A percentile compares a stretch with the other conserved stretches of the same genome.
These are phyloP conservation scores for Stylosanthes scabra DNA, from an alignment of 331 rosid genomes.

Conservation along the genomic window DNA sequence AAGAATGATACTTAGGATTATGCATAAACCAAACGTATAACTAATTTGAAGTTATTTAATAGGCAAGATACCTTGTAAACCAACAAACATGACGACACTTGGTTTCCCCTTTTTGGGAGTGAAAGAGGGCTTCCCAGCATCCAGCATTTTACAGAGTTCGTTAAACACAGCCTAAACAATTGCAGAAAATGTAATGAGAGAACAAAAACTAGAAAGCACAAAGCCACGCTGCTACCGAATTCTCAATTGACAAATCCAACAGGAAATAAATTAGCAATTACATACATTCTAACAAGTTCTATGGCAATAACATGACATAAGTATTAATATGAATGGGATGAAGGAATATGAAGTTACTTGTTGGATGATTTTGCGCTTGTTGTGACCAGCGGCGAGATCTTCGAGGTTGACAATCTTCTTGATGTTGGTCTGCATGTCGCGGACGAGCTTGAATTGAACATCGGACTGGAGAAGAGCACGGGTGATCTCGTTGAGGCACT, in stretches of 20 bases:
- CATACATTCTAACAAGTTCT: too few species aligned
- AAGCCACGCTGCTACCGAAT: neutral
- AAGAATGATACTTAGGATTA: neutral
- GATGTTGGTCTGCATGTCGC: conserved; percentile 88
- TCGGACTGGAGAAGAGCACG: conserved; percentile 92
- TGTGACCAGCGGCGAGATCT: conserved; percentile 88
- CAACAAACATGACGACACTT: conserved; percentile 90
- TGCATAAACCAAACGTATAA: neutral
- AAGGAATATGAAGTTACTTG: conserved; percentile 44
- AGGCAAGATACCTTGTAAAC: conserved; percentile 74
- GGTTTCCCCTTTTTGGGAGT: conserved; percentile 77
- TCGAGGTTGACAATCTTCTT: conserved; percentile 86
- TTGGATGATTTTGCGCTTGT: conserved; percentile 86
- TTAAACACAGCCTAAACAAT: conserved; percentile 79
- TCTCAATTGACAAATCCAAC: too few species aligned
- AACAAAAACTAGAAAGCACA: neutral
- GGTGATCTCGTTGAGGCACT: conserved; percentile 86
- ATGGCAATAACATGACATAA: neutral
- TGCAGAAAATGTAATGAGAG: conserved; percentile 14
- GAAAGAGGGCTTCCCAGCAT: conserved; percentile 85
- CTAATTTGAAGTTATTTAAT: conserved; percentile 3
- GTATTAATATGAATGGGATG: neutral
- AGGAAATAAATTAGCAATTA: too few species aligned
- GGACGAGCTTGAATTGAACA: conserved; percentile 91
- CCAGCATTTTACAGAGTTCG: conserved; percentile 88